phyloP scores from a whole-genome alignment of 306 rosid species.

The Betula pendula region DNA sequence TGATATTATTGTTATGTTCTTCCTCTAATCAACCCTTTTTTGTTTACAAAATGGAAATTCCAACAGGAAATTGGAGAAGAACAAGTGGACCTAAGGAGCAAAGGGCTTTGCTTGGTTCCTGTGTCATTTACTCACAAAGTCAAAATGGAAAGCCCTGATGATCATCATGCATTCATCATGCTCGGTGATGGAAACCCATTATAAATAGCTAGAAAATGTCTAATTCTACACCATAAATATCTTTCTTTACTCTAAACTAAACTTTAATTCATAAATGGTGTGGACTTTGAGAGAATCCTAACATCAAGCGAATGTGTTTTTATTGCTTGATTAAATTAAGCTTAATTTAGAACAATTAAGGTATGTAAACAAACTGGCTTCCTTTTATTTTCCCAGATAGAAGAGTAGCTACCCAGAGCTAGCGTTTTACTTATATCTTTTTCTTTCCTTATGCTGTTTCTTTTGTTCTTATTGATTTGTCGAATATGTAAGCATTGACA shows the following conservation, averaged over 20 bases:
- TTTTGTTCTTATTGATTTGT: no score
- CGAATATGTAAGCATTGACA: no score
- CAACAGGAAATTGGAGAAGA: conserved; percentile 33
- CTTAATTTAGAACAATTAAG: background rate
- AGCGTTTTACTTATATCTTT: no score
- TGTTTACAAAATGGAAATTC: background rate
- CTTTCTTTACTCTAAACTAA: background rate
- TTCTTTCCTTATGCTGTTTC: no score
- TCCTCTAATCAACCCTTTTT: background rate
- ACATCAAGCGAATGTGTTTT: background rate
- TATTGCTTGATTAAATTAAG: background rate
- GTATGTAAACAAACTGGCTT: no score
- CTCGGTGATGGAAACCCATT: conserved; percentile 7
- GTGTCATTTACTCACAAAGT: conserved; percentile 33
- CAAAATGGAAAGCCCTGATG: conserved; percentile 25
- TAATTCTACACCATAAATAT: background rate
- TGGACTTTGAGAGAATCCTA: background rate
- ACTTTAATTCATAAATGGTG: background rate
- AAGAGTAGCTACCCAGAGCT: background rate
- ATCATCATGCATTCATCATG: conserved; percentile 6
- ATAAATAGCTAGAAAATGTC: background rate
- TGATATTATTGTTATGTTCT: background rate
- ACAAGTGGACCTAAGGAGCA: conserved; percentile 38
- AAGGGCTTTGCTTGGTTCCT: conserved; percentile 52
- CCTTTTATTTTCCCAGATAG: background rate